Evolutionary conservation across 257 asterid species (phyloP).

Genomic region (Nicotiana attenuata): DNA sequence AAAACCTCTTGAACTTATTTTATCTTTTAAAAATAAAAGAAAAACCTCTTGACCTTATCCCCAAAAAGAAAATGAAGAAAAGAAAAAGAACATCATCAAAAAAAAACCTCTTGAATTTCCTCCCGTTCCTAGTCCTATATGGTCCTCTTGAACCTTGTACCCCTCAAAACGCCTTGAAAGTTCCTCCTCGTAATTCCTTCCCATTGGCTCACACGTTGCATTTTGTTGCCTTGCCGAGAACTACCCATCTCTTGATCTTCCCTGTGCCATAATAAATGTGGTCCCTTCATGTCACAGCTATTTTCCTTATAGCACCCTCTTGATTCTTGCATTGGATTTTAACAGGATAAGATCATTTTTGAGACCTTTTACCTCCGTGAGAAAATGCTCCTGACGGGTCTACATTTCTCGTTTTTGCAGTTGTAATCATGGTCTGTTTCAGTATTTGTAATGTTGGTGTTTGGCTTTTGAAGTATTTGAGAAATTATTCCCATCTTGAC

Average conservation of each 20-base stretch:
- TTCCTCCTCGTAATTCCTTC: not conserved
- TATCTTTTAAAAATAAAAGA: too few relatives aligned
- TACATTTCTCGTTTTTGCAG: not conserved
- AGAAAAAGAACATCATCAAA: too few relatives aligned
- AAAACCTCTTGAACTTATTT: not conserved
- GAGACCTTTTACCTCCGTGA: not conserved
- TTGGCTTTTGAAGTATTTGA: not conserved
- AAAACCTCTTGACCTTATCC: too few relatives aligned
- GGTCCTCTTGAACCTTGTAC: not conserved
- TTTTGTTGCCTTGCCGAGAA: not conserved
- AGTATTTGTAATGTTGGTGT: not conserved
- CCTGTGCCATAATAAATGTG: not conserved
- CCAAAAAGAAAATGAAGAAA: too few relatives aligned
- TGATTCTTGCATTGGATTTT: not conserved
- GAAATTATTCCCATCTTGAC: not conserved
- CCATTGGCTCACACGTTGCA: not conserved
- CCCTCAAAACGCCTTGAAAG: not conserved
- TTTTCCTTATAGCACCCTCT: not conserved
- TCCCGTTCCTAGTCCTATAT: not conserved
- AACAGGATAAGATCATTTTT: not conserved
- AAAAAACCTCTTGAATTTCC: not conserved
- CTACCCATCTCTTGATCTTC: not conserved
- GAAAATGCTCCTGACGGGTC: not conserved
- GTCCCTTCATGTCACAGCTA: not conserved
- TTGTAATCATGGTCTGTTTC: not conserved